phyloP scores from a whole-genome alignment of 2,329 filamentous ascomycete species.

The Xylogone sp. region DNA sequence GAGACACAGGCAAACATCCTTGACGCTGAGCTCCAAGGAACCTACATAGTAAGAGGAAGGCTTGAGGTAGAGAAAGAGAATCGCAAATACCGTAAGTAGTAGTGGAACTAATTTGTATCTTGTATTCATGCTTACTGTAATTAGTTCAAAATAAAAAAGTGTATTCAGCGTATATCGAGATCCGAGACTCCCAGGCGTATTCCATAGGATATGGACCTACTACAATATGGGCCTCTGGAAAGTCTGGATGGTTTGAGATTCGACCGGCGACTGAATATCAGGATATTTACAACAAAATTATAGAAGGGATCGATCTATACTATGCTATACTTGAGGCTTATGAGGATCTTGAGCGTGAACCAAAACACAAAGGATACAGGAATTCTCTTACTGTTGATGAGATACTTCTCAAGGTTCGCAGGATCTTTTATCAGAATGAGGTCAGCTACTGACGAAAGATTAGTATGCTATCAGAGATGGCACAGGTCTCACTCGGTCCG shows the following conservation, averaged over 20 bases:
- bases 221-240: slow-evolving; percentile 62
- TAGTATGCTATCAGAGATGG: slow-evolving; percentile 50
- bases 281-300: slow-evolving; percentile 54
- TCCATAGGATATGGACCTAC: slow-evolving; percentile 54
- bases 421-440: slow-evolving; percentile 25
- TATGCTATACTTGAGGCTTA: slow-evolving; percentile 60
- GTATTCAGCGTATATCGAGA: slow-evolving; percentile 43
- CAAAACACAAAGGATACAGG: slow-evolving; percentile 29
- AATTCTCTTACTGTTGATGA: slow-evolving; percentile 12
- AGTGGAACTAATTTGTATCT: background rate
- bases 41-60: slow-evolving; percentile 57
- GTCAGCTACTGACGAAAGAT: slow-evolving; percentile 29
- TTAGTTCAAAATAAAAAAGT: slow-evolving; percentile 24
- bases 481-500: slow-evolving; percentile 47
- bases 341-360: slow-evolving; percentile 30
- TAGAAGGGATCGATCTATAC: slow-evolving; percentile 59
- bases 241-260: slow-evolving; percentile 67
- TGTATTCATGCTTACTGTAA: slow-evolving; percentile 14
- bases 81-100: slow-evolving; percentile 35
- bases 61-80: slow-evolving; percentile 48
- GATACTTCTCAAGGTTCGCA: slow-evolving; percentile 13
- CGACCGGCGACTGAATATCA: slow-evolving; percentile 54
- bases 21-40: slow-evolving; percentile 54
- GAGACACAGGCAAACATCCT: slow-evolving; percentile 57
- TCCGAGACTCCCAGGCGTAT: slow-evolving; percentile 45